phyloP scores from a whole-genome alignment of 2,329 filamentous ascomycete species.

The Fusarium protoensiforme region DNA sequence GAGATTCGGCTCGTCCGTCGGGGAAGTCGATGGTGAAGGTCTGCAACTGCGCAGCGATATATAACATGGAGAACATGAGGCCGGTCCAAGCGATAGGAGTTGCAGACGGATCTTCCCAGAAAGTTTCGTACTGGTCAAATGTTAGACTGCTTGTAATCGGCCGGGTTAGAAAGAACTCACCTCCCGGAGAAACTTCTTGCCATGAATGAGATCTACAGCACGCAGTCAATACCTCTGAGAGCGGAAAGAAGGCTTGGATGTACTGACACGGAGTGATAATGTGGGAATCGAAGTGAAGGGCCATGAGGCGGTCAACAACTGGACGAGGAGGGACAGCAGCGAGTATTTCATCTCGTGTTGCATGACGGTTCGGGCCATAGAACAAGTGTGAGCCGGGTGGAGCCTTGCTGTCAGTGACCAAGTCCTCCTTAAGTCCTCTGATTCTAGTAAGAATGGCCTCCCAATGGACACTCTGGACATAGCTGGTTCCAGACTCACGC shows the following conservation, averaged over 20 bases:
- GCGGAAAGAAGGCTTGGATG: background rate
- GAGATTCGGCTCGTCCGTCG: conserved; percentile 11
- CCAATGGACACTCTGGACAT: conserved; percentile 29
- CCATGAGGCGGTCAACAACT: conserved; percentile 28
- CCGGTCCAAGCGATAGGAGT: conserved; percentile 23
- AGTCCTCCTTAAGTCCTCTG: conserved; percentile 24
- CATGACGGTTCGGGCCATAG: conserved; percentile 25
- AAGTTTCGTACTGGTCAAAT: conserved; percentile 21
- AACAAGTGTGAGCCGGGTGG: conserved; percentile 22
- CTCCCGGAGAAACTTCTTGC: conserved; percentile 26
- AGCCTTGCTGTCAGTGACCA: conserved; percentile 14
- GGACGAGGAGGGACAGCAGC: conserved; percentile 23
- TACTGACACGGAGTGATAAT: conserved; percentile 24
- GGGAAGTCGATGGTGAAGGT: conserved; percentile 2
- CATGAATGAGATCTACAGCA: conserved; percentile 21
- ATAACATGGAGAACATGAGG: conserved; percentile 29
- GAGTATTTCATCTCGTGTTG: conserved; percentile 23
- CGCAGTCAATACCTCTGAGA: conserved; percentile 10
- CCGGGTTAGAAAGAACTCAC: conserved; percentile 6
- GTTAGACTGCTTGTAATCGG: conserved; percentile 11
- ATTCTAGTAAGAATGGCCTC: conserved; percentile 28
- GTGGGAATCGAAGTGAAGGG: conserved; percentile 25
- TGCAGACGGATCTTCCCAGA: conserved; percentile 19
- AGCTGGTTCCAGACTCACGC: conserved; percentile 23
- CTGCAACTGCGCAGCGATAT: conserved; percentile 25